Percentiles rank a stretch among this genome's conserved stretches.
phyloP scores from a whole-genome alignment of 139 green algal genomes.

The Trebouxia sp. region DNA sequence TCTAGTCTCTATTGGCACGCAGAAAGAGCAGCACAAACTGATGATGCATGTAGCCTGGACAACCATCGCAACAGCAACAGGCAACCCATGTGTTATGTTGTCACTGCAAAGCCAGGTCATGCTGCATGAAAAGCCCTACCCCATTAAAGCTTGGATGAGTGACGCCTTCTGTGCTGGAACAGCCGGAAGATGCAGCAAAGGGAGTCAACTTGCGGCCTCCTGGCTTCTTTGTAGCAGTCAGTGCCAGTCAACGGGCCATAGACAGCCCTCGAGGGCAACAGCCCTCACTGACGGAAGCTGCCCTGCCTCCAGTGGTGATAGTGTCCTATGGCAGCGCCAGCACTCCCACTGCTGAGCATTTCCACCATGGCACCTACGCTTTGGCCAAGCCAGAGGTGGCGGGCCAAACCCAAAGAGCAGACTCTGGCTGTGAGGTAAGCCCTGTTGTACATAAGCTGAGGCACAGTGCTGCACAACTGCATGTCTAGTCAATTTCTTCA shows the following conservation, averaged over 20 bases:
- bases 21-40: not conserved
- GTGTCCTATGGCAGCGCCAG: slow-evolving; percentile 8
- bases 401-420: not conserved
- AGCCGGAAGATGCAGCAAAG: slow-evolving; percentile 13
- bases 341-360: not conserved
- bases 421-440: no score
- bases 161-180: no score
- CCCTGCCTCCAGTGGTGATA: not conserved
- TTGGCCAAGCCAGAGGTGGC: not conserved
- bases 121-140: no score
- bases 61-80: no score
- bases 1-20: no score
- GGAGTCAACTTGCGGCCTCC: not conserved
- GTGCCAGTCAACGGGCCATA: not conserved
- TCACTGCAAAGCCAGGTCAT: no score
- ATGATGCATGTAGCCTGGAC: not conserved
- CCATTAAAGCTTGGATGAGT: no score
- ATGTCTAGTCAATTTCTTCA: no score
- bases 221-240: not conserved
- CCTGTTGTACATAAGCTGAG: no score
- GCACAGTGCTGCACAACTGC: no score
- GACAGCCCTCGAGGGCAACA: not conserved
- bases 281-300: not conserved
- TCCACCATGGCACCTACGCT: not conserved
- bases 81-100: not conserved